Base-by-base conservation (phyloP, 306 rosid genomes). In the Styphnolobium japonicum region DNA sequence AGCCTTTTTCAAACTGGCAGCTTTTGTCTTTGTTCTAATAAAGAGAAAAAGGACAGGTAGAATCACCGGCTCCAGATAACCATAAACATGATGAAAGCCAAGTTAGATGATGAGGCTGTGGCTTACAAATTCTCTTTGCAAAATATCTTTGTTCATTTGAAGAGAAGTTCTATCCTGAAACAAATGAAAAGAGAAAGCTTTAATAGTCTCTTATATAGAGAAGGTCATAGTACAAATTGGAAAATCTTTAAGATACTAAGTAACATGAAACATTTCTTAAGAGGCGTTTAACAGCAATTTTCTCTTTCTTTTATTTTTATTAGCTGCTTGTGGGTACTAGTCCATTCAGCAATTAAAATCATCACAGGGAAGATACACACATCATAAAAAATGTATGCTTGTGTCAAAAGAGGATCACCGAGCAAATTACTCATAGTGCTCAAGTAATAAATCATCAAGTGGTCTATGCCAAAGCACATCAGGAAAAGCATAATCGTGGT, bases 91-190 rank as follows among this genome's bases (percentile, higher is more conserved):
- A 19, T 65, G 49, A 37, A 48, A 55, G 48, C 80, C 53, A 31
- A 12, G 39, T 66, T 40, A 74, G 3, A 1, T 1, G 74, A 34
- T 21, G 57, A 34, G 71, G 67, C 55, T 18, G 66, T 18, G 42
- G 27, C 70, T 63, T 48, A 67, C 27, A 43, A 33, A 33, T 29
- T 56, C 64, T 63, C 49, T 61, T 57, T 18, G 7, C 7, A 43
- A 67, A 12, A 52, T 36, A 42, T 21, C 21, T 27, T 16, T 15
- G 66, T 46, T 60, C 40, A 51, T 51, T 36, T 52, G 74, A 71
- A 72, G 86, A 60, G 49, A 34, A 63, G 42, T 77, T 55, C 85
- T 57, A 40, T 73, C 78, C 87, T 85, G 85, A 86, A 85, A 82
- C 64, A 64, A 65, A 53, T 31, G 37, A 65, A 78, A 46, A 62